These are phyloP conservation scores for Balamuthia mandrillaris DNA, from an alignment of 208 protist species.

Conservation along the genomic window DNA sequence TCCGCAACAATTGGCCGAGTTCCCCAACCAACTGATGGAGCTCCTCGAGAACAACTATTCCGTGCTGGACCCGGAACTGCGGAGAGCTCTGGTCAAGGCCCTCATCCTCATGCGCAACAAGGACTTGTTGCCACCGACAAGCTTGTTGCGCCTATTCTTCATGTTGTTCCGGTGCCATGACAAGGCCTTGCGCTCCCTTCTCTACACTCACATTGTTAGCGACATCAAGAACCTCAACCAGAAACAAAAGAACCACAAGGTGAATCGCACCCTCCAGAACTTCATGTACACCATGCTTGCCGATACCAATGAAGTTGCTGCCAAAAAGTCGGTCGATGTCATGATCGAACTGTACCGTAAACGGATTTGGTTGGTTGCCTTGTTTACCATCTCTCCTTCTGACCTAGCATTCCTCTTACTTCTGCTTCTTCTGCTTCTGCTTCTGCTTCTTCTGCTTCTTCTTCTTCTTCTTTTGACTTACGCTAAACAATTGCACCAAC, in stretches of 20 bases:
- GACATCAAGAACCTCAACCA: constrained; percentile 91
- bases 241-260: constrained; percentile 79
- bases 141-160: constrained; percentile 91
- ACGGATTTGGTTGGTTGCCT: constrained; percentile 81
- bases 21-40: constrained; percentile 83
- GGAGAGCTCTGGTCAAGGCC: constrained; percentile 82
- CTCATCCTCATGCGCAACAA: constrained; percentile 90
- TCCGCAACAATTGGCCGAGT: constrained; percentile 74
- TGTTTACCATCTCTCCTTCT: not conserved
- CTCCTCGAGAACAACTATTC: constrained; percentile 70
- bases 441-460: not conserved
- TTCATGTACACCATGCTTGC: constrained; percentile 91
- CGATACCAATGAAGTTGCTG: constrained; percentile 85
- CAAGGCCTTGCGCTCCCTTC: constrained; percentile 81
- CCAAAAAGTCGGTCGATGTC: constrained; percentile 89
- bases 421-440: not conserved
- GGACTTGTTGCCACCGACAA: constrained; percentile 76
- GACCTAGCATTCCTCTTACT: not conserved
- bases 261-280: constrained; percentile 89
- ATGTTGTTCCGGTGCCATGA: constrained; percentile 90
- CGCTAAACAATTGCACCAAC: not conserved
- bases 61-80: constrained; percentile 78
- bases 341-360: constrained; percentile 96
- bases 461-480: not conserved
- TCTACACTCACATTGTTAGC: constrained; percentile 84